Base-by-base conservation (phyloP, 768 basidiomycete species). In the Xerocomus brunneocitrinus region DNA sequence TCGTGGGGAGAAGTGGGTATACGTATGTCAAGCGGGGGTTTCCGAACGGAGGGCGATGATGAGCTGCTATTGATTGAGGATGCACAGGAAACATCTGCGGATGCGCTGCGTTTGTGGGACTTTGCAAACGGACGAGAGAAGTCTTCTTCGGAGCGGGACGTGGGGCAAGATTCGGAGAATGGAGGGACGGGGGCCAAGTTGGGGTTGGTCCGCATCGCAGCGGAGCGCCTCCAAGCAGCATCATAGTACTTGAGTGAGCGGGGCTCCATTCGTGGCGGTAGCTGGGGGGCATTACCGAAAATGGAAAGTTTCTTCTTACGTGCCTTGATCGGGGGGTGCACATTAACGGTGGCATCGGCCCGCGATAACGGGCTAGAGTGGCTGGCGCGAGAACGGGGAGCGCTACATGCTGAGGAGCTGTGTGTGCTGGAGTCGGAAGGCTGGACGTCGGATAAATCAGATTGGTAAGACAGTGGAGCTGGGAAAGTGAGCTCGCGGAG, bases 401-500 rank as follows among this genome's bases (percentile, higher is more conserved):
- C 34, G 32, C 34, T 54, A n/a, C 28, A 39, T 2, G 38, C 8
- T 2, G 62, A 47, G 25, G 48, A 40, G 19, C 36, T 54, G 36
- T 59, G 50, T 2, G 39, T 47, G 38, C 40, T 47, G 35, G 53
- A 19, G 45, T 58, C 57, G 7, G 60, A 51, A 13, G 54, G 9
- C 7, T 46, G 53, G 22, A 31, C 40, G 19, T 65, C 58, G n/a
- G 54, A 39, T 10, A 56, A 27, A 24, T 70, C 61, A 5, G 67
- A 57, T 3, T 46, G 54, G 56, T 79, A 81, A 13, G 84, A 84
- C 5, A 91, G 74, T 0, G 89, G 89, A 6, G 86, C 80, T 24
- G 89, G 89, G 66, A 91, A 90, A 8, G 77, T 80, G 52, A 91
- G 77, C 57, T 88, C 82, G 43, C 83, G 74, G 36, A 73, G 65